Conservation (phyloP, 768 basidiomycete genomes). For the Tephrocybe sp. region DNA sequence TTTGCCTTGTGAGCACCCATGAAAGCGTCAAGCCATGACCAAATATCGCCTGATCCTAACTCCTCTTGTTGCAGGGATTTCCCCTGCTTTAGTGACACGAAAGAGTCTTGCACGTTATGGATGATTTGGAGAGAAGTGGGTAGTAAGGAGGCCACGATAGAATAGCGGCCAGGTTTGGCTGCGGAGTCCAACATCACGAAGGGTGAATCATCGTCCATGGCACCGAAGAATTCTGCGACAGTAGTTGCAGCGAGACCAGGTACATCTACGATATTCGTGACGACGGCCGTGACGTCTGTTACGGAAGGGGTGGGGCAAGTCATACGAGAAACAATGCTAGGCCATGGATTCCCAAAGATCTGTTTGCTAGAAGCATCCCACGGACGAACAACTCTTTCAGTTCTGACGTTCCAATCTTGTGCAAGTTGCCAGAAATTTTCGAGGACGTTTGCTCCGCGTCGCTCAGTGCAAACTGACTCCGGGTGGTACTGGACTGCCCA, state of each 20-base stretch:
- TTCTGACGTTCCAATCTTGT: slow-evolving; percentile 48
- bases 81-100: slow-evolving; percentile 46
- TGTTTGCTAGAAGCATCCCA: slow-evolving; percentile 40
- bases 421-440: slow-evolving; percentile 76
- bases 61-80: slow-evolving; percentile 32
- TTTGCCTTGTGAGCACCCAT: slow-evolving; percentile 53
- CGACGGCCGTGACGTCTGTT: slow-evolving; percentile 23
- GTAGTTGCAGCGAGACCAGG: slow-evolving; percentile 41
- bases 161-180: slow-evolving; percentile 70
- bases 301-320: slow-evolving; percentile 23
- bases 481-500: slow-evolving; percentile 93
- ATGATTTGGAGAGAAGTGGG: slow-evolving; percentile 56
- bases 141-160: slow-evolving; percentile 67
- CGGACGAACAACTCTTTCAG: slow-evolving; percentile 34
- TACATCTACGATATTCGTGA: slow-evolving; percentile 40
- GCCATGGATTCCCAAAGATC: slow-evolving; percentile 60
- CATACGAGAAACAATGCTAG: slow-evolving; percentile 34
- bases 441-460: slow-evolving; percentile 67
- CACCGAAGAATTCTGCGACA: slow-evolving; percentile 67
- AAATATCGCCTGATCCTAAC: slow-evolving; percentile 57
- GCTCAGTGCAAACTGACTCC: slow-evolving; percentile 74
- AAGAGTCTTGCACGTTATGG: slow-evolving; percentile 51
- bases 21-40: slow-evolving; percentile 75
- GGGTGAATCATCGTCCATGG: slow-evolving; percentile 51
- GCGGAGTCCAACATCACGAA: slow-evolving; percentile 80